Evolutionary conservation across 1,284 basidiomycete species (phyloP).

Genomic region (Apiotrichum porosum): DNA sequence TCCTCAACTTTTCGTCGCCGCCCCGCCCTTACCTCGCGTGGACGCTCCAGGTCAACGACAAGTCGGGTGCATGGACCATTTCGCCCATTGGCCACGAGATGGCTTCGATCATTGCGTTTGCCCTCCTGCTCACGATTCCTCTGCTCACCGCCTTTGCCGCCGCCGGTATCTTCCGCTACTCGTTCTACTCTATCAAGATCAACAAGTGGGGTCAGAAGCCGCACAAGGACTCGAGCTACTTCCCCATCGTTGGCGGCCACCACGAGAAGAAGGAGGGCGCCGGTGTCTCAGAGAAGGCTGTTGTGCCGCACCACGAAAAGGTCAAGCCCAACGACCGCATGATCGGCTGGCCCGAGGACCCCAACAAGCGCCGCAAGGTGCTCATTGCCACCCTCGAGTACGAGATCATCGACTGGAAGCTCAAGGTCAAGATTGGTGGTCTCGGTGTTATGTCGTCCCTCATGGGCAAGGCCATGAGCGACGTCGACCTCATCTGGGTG

Average conservation of each 20-base stretch:
- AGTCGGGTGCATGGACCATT: conserved; percentile 68
- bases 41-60: conserved; percentile 72
- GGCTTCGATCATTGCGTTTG: conserved; percentile 78
- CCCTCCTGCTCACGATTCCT: conserved; percentile 71
- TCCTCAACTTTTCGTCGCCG: conserved; percentile 70
- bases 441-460: conserved; percentile 92
- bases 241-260: conserved; percentile 54
- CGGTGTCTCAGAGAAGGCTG: conserved; percentile 39
- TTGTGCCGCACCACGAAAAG: conserved; percentile 54
- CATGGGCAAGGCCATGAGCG: conserved; percentile 95
- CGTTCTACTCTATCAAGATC: conserved; percentile 89
- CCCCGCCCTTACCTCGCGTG: conserved; percentile 66
- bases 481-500: conserved; percentile 88
- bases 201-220: conserved; percentile 82
- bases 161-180: conserved; percentile 83
- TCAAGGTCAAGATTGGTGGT: conserved; percentile 94
- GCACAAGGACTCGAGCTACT: conserved; percentile 47
- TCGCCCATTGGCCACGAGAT: conserved; percentile 72
- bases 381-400: conserved; percentile 88
- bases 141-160: conserved; percentile 76
- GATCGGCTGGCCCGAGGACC: conserved; percentile 89
- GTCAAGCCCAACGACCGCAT: conserved; percentile 55
- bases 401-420: conserved; percentile 91
- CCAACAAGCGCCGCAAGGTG: conserved; percentile 78
- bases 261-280: conserved; percentile 30